Percentiles rank a stretch among this genome's conserved stretches.
These are phyloP conservation scores for Glutinoglossum americanum DNA, from an alignment of 495 filamentous ascomycete genomes.

Conservation along the genomic window DNA sequence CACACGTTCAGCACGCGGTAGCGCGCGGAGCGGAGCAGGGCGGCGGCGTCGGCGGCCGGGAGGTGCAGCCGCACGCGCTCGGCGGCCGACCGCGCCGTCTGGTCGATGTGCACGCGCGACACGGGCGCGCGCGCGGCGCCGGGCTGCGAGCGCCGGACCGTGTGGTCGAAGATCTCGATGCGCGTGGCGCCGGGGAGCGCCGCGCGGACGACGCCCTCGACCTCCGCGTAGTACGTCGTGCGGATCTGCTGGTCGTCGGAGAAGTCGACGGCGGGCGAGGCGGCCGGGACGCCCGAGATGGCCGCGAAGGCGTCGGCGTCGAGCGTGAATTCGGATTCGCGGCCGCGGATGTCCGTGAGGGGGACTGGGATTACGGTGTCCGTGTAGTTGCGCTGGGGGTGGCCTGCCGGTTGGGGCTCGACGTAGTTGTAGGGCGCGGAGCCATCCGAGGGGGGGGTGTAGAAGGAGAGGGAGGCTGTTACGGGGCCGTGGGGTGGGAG, in stretches of 20 bases:
- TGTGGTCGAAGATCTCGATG: conserved; percentile 76
- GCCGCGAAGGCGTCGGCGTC: conserved; percentile 54
- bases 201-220: conserved; percentile 39
- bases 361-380: conserved; percentile 22
- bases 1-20: conserved; percentile 80
- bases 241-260: conserved; percentile 38
- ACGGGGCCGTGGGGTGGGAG: too few relatives aligned
- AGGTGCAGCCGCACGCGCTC: conserved; percentile 46
- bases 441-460: conserved; percentile 37
- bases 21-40: conserved; percentile 30
- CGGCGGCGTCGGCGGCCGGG: conserved; percentile 27
- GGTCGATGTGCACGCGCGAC: conserved; percentile 59
- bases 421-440: conserved; percentile 48
- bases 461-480: conserved; percentile 45
- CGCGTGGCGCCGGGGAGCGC: conserved; percentile 37
- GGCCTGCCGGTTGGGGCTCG: conserved; percentile 34
- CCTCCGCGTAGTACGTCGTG: conserved; percentile 61
- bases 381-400: conserved; percentile 39
- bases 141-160: conserved; percentile 42
- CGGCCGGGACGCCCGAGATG: conserved; percentile 25
- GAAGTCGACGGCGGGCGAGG: conserved; percentile 37
- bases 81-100: conserved; percentile 40
- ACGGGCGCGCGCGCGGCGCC: conserved; percentile 40
- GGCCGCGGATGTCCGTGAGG: conserved; percentile 45
- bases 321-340: conserved; percentile 38